Percentiles rank a stretch among this genome's conserved stretches.
phyloP scores from a whole-genome alignment of 768 basidiomycete genomes.

The Collybia nuda region DNA sequence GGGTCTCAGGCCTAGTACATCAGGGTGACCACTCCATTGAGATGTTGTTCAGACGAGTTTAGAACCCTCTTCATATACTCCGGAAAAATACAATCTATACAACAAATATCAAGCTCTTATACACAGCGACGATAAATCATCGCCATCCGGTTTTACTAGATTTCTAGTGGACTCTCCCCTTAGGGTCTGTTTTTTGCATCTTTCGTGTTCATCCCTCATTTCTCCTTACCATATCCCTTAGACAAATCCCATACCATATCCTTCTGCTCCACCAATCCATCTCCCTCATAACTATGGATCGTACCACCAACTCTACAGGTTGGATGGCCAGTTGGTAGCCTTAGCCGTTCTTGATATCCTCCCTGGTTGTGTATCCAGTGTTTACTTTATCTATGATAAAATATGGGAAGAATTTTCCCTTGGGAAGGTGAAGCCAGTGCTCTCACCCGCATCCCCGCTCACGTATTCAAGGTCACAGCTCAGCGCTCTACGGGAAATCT shows the following conservation, averaged over 20 bases:
- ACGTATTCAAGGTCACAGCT: conserved; percentile 43
- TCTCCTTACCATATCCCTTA: conserved; percentile 20
- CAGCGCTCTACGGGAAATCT: conserved; percentile 80
- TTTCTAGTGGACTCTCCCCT: conserved; percentile 86
- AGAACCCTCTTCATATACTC: conserved; percentile 72
- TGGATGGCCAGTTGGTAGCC: conserved; percentile 82
- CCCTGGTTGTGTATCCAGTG: conserved; percentile 77
- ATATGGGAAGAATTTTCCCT: conserved; percentile 68
- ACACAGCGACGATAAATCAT: conserved; percentile 65
- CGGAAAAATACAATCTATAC: conserved; percentile 82
- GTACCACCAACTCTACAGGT: conserved; percentile 84
- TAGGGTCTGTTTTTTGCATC: conserved; percentile 53
- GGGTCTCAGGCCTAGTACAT: conserved; percentile 4
- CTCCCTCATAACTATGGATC: conserved; percentile 86
- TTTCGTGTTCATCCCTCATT: neutral
- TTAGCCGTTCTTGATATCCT: conserved; percentile 90
- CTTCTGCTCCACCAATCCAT: conserved; percentile 42
- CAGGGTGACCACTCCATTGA: neutral
- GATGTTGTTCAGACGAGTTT: conserved; percentile 58
- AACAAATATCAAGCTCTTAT: conserved; percentile 75
- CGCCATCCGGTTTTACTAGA: conserved; percentile 51
- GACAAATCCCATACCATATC: conserved; percentile 64
- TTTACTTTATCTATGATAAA: conserved; percentile 88
- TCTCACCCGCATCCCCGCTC: neutral
- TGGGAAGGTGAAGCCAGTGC: conserved; percentile 59